Evolutionary conservation across 2,329 filamentous ascomycete genomes (phyloP).

Genomic region (Claviceps maximensis): DNA sequence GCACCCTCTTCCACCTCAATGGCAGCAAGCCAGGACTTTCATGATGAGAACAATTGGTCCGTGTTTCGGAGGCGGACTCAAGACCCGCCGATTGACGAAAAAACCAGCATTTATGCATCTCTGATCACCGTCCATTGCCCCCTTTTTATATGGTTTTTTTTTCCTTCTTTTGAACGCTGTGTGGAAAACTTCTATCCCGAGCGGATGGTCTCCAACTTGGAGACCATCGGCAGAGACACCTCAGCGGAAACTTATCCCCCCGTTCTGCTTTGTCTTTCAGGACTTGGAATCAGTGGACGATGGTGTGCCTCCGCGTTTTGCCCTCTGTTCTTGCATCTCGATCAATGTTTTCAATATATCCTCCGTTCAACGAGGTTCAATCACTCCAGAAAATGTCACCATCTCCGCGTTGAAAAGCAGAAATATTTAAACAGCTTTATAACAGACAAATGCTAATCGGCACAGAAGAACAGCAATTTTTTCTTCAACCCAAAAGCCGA

Average conservation of each 20-base stretch:
- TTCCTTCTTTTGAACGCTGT: not conserved
- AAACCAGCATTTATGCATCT: constrained; percentile 61
- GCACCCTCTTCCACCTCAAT: not conserved
- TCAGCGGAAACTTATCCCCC: not conserved
- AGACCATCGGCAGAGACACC: no score
- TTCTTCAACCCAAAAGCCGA: not conserved
- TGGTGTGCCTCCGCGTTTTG: no score
- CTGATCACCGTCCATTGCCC: constrained; percentile 35
- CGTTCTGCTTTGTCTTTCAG: no score
- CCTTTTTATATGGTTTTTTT: not conserved
- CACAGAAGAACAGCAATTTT: not conserved
- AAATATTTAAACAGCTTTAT: not conserved
- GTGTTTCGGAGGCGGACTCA: constrained; percentile 90
- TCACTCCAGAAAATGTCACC: not conserved
- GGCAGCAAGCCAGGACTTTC: constrained; percentile 6
- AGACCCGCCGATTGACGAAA: constrained; percentile 77
- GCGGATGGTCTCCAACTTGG: no score
- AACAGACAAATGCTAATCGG: not conserved
- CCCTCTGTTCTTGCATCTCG: not conserved
- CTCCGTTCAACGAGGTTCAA: not conserved
- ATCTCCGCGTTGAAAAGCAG: not conserved
- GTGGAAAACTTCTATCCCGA: not conserved
- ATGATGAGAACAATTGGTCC: constrained; percentile 85
- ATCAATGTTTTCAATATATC: not conserved
- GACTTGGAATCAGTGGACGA: no score